A percentile compares a stretch with the other conserved stretches of the same genome.
Conservation (phyloP, 83 land plant genomes). For the Picea mariana region DNA sequence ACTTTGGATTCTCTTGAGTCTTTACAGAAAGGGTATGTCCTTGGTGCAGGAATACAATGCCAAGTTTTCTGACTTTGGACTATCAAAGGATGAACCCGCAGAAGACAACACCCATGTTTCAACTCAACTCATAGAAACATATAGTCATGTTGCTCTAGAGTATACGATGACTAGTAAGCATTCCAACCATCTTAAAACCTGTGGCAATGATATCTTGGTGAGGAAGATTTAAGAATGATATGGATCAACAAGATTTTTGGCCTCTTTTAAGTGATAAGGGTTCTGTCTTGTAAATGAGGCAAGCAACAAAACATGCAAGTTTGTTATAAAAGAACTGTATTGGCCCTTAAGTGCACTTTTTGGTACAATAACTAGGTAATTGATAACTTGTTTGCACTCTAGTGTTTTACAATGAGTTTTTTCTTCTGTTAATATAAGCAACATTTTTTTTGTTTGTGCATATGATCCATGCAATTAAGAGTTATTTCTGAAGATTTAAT, state of each 20-base stretch:
- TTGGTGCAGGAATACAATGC: conserved; percentile 1
- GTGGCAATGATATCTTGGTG: neutral
- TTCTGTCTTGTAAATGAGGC: neutral
- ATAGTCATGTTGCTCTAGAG: too few relatives aligned
- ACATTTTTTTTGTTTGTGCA: too few relatives aligned
- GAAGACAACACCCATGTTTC: conserved; percentile 9
- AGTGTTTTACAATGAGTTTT: too few relatives aligned
- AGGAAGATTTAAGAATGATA: neutral
- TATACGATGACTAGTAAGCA: neutral
- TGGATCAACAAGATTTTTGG: neutral
- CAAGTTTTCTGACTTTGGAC: conserved; percentile 16
- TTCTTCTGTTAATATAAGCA: too few relatives aligned
- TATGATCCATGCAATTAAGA: too few relatives aligned
- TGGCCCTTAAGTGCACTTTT: too few relatives aligned
- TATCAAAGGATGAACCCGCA: conserved; percentile 1
- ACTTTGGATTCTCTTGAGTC: neutral
- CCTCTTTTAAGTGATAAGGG: neutral
- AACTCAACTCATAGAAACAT: too few relatives aligned
- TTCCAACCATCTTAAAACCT: neutral
- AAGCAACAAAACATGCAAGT: neutral
- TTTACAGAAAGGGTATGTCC: neutral
- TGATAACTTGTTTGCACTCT: too few relatives aligned
- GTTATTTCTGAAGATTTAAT: too few relatives aligned
- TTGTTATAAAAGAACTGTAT: neutral
- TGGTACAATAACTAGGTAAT: too few relatives aligned